Evolutionary conservation across 1,284 basidiomycete genomes (phyloP).

Genomic region (Gastroboletus turbinatus): DNA sequence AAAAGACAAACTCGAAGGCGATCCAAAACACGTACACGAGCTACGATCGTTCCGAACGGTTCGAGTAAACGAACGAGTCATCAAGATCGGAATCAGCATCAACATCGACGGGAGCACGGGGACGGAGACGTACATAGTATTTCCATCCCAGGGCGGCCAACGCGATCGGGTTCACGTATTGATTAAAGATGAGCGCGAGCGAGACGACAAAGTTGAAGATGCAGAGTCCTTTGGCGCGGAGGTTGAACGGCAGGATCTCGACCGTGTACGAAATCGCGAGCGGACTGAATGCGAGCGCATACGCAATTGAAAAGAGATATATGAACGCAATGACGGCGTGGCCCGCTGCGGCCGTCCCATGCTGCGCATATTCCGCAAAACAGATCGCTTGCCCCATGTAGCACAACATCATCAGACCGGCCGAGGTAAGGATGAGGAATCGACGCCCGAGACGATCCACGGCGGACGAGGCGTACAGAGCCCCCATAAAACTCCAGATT

Average conservation of each 20-base stretch:
- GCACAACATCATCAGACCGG: slow-evolving; percentile 65
- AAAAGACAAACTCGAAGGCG: slow-evolving; percentile 60
- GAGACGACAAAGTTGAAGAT: slow-evolving; percentile 71
- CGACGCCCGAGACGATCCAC: slow-evolving; percentile 63
- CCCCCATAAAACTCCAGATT: slow-evolving; percentile 71
- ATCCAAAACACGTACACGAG: slow-evolving; percentile 72
- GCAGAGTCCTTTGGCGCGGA: slow-evolving; percentile 80
- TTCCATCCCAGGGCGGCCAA: slow-evolving; percentile 61
- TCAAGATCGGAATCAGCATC: not conserved
- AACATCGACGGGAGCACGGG: not conserved
- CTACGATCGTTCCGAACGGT: slow-evolving; percentile 26
- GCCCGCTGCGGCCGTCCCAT: slow-evolving; percentile 45
- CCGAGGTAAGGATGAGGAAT: slow-evolving; percentile 60
- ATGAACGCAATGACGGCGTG: slow-evolving; percentile 76
- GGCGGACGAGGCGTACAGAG: slow-evolving; percentile 55
- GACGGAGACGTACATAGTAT: slow-evolving; percentile 46
- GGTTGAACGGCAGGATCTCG: slow-evolving; percentile 69
- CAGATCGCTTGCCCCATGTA: slow-evolving; percentile 73
- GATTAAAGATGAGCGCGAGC: slow-evolving; percentile 72
- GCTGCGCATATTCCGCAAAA: slow-evolving; percentile 58
- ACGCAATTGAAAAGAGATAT: slow-evolving; percentile 70
- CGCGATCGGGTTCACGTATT: slow-evolving; percentile 82
- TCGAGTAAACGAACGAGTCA: not conserved
- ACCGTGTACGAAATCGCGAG: slow-evolving; percentile 74
- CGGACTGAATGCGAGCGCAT: slow-evolving; percentile 72